phyloP scores from a whole-genome alignment of 495 filamentous ascomycete species.

The Hypoxylon perforatum region DNA sequence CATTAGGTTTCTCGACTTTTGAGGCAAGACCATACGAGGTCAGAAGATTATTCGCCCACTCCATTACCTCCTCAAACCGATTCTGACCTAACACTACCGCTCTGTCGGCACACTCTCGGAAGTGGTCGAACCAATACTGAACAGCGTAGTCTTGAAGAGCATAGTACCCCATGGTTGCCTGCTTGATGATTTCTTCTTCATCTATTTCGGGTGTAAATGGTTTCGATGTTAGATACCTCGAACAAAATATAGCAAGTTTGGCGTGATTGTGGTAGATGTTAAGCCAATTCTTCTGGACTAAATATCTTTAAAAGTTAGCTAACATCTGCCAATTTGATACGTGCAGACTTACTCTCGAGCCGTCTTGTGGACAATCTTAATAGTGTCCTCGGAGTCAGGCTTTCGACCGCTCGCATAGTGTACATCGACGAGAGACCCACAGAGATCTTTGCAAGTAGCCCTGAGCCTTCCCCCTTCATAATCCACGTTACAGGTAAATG shows the following conservation, averaged over 20 bases:
- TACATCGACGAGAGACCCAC: slow-evolving; percentile 21
- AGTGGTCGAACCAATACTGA: slow-evolving; percentile 25
- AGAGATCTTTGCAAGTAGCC: slow-evolving; percentile 22
- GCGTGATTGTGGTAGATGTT: background rate
- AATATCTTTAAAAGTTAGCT: background rate
- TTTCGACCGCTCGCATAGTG: background rate
- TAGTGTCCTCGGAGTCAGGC: background rate
- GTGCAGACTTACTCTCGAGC: slow-evolving; percentile 2
- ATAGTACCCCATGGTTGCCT: slow-evolving; percentile 18
- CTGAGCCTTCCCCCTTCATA: slow-evolving; percentile 10
- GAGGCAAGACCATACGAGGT: background rate
- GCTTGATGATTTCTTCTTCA: background rate
- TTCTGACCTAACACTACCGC: background rate
- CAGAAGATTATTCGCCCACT: background rate
- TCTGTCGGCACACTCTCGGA: background rate
- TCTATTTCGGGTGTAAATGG: background rate
- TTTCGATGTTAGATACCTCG: slow-evolving; percentile 1
- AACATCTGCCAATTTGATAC: background rate
- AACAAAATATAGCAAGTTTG: background rate
- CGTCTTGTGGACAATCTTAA: slow-evolving; percentile 3
- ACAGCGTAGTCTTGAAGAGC: slow-evolving; percentile 19
- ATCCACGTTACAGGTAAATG: slow-evolving; percentile 4
- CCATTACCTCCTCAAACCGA: background rate
- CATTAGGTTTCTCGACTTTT: background rate
- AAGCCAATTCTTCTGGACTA: background rate